Base-by-base conservation (phyloP, 345 rosid species). In the Bruguiera sexangula region DNA sequence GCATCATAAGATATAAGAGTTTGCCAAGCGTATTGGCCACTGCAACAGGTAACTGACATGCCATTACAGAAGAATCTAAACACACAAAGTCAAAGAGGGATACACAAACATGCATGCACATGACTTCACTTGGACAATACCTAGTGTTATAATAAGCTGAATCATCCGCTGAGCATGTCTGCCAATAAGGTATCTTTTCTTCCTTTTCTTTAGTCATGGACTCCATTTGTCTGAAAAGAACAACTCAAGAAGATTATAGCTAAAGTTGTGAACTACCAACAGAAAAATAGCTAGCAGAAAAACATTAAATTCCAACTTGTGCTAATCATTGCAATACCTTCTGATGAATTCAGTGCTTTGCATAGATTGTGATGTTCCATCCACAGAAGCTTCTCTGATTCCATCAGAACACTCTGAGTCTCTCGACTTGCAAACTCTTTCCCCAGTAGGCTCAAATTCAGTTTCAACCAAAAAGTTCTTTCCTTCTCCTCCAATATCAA, bases 1-100 rank as follows among this genome's bases (percentile, higher is more conserved):
- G 99, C 99, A 82, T 95, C 99, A 81, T 95, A 89, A 48, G 99
- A 85, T 70, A 94, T 73, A 56, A 94, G 82, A 75, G 91, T 87
- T 84, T 95, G 97, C 99, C 97, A 91, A 26, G 96, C 96, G 79
- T 82, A 79, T 73, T 89, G 97, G 70, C 87, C 90, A 72, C 99
- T 89, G 87, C 77, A 74, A 32, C 37, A 68, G 67, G 54, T 37
- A 9, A 66, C 58, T 10, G 39, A 27, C 31, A 46, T 70, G 6
- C 57, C 52, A 37, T 65, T 15, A 69, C 61, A 74, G 57, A 50
- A 66, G 20, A 69, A 62, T 39, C 43, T 53, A 48, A 43, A 3
- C 60, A 31, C 10, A 31, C 21, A 50, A 22, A 31, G 11, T 21
- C 32, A 26, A 67, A 54, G 50, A 43, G 18, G 50, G 18, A 43